Evolutionary conservation across 176 grass and related monocot species (phyloP).

Genomic region (Musa beccarii): DNA sequence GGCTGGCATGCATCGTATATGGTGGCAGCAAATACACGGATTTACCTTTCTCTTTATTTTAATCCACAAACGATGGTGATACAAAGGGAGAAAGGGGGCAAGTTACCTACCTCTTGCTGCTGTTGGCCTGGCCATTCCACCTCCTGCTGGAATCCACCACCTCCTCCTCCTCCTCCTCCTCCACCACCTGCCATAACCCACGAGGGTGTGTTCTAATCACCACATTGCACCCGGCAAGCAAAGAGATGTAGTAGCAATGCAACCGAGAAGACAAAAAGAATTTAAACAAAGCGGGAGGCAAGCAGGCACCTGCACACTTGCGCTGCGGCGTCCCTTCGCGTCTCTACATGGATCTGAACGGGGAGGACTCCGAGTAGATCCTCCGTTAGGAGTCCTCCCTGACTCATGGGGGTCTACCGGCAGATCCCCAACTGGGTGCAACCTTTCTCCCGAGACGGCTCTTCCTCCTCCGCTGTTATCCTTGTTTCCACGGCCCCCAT

Average conservation of each 20-base stretch:
- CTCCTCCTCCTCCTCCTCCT: neutral
- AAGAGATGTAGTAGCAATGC: neutral
- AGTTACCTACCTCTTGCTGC: constrained; percentile 26
- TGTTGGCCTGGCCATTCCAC: neutral
- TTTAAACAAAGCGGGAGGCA: no score
- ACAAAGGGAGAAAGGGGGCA: neutral
- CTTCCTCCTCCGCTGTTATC: no score
- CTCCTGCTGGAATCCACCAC: constrained; percentile 25
- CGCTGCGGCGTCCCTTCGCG: no score
- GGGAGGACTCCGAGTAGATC: neutral
- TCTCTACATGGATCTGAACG: neutral
- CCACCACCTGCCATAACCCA: neutral
- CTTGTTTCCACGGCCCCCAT: constrained; percentile 1
- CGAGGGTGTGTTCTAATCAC: neutral
- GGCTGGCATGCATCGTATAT: no score
- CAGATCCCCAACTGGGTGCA: constrained; percentile 54
- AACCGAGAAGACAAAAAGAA: neutral
- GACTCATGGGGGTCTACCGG: no score
- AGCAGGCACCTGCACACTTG: no score
- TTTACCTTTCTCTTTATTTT: no score
- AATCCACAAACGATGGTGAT: no score
- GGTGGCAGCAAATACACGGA: no score
- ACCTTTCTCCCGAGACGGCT: constrained; percentile 6
- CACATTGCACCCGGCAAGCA: neutral
- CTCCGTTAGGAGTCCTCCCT: no score